phyloP scores from a whole-genome alignment of 176 grass and related monocot genomes.

The Oryza glaberrima region DNA sequence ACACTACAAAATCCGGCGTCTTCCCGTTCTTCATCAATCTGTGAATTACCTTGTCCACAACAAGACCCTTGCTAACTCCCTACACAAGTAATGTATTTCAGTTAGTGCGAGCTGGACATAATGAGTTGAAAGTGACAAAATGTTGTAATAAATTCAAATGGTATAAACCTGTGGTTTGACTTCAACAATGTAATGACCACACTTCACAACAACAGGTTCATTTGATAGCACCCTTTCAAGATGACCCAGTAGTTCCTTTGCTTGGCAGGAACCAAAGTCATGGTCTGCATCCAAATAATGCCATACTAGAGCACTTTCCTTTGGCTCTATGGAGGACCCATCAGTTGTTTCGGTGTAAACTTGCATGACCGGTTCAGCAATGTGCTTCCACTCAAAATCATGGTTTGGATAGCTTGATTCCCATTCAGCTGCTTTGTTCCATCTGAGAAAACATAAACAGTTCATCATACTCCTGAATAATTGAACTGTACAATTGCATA shows the following conservation, averaged over 20 bases:
- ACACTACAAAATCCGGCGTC: constrained; percentile 77
- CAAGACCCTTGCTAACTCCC: constrained; percentile 86
- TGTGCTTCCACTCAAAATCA: constrained; percentile 74
- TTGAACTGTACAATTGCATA: not conserved
- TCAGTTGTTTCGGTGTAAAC: constrained; percentile 90
- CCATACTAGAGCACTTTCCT: constrained; percentile 93
- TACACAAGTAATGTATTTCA: constrained; percentile 35
- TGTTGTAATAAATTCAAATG: not conserved
- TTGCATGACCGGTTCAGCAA: constrained; percentile 83
- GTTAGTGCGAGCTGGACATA: not conserved
- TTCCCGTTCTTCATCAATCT: constrained; percentile 54
- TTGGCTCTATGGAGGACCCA: constrained; percentile 81
- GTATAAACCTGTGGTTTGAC: constrained; percentile 81
- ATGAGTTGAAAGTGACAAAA: constrained; percentile 20
- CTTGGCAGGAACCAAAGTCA: constrained; percentile 91
- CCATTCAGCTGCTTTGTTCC: constrained; percentile 69
- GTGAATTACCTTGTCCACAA: constrained; percentile 72
- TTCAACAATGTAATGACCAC: constrained; percentile 92
- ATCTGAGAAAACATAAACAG: constrained; percentile 53
- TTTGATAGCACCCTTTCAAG: constrained; percentile 91
- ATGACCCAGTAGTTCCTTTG: constrained; percentile 84
- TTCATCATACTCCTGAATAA: not conserved
- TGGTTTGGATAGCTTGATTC: constrained; percentile 51
- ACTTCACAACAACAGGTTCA: constrained; percentile 86
- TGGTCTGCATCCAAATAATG: constrained; percentile 86